Evolutionary conservation across 176 grass and related monocot genomes (phyloP).

Genomic region (barley (Hordeum vulgare)): DNA sequence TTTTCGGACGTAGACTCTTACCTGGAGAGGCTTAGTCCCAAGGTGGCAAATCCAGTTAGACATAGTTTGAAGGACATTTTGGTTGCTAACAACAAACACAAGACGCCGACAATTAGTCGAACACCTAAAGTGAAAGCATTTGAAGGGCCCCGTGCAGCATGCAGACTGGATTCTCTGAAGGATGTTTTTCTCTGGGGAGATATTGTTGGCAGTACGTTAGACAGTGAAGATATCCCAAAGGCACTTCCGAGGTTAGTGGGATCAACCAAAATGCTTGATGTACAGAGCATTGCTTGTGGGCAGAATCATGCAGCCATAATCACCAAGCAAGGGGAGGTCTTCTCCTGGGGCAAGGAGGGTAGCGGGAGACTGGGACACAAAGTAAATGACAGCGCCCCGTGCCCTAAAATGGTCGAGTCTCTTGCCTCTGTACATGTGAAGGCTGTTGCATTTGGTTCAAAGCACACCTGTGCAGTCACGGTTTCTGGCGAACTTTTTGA

Average conservation of each 20-base stretch:
- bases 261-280: conserved; percentile 63
- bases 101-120: conserved; percentile 19
- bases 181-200: conserved; percentile 95
- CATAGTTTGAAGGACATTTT: conserved; percentile 42
- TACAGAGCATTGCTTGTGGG: conserved; percentile 72
- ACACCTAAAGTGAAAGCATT: conserved; percentile 51
- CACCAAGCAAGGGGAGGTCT: conserved; percentile 91
- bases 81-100: conserved; percentile 36
- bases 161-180: conserved; percentile 63
- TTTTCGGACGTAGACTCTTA: conserved; percentile 60
- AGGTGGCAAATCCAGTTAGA: conserved; percentile 39
- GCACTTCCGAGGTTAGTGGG: conserved; percentile 64
- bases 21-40: conserved; percentile 54
- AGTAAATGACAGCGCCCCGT: conserved; percentile 36
- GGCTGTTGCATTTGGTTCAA: conserved; percentile 69
- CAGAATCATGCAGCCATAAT: conserved; percentile 68
- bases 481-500: conserved; percentile 76
- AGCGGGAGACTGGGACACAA: conserved; percentile 41
- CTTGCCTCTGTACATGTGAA: conserved; percentile 65
- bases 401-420: conserved; percentile 53
- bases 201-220: conserved; percentile 50
- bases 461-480: conserved; percentile 67
- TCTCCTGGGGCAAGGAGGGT: conserved; percentile 75
- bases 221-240: conserved; percentile 30
- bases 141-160: conserved; percentile 42